Evolutionary conservation across 257 asterid species (phyloP).

Genomic region (Knoxia roxburghii): DNA sequence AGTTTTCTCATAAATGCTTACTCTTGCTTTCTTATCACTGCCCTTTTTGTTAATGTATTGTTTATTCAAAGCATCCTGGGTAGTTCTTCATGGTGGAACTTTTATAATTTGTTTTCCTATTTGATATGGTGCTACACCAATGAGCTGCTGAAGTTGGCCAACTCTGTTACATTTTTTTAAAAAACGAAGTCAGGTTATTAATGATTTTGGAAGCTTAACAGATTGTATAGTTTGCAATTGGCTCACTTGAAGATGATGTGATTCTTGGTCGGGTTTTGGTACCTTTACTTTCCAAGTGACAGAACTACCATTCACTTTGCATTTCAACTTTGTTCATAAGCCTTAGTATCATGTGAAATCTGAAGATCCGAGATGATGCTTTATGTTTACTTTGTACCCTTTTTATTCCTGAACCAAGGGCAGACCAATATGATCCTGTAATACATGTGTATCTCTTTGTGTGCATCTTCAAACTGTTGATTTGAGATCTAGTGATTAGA

Average conservation of each 20-base stretch:
- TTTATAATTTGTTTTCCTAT: background rate
- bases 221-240: background rate
- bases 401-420: too few relatives aligned
- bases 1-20: background rate
- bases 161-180: too few relatives aligned
- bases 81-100: background rate
- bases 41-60: too few relatives aligned
- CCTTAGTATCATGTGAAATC: background rate
- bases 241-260: background rate
- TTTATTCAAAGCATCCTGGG: background rate
- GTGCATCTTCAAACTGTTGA: background rate
- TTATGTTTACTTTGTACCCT: background rate
- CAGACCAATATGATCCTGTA: background rate
- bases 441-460: background rate
- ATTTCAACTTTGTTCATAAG: background rate
- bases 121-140: background rate
- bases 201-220: background rate
- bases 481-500: background rate
- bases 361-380: background rate
- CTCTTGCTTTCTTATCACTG: too few relatives aligned
- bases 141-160: background rate
- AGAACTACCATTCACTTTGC: background rate
- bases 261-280: background rate
- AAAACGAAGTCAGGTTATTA: constrained; percentile 1
- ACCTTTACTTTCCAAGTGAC: background rate